Conservation (phyloP, 331 rosid genomes). For the Telfairia occidentalis region DNA sequence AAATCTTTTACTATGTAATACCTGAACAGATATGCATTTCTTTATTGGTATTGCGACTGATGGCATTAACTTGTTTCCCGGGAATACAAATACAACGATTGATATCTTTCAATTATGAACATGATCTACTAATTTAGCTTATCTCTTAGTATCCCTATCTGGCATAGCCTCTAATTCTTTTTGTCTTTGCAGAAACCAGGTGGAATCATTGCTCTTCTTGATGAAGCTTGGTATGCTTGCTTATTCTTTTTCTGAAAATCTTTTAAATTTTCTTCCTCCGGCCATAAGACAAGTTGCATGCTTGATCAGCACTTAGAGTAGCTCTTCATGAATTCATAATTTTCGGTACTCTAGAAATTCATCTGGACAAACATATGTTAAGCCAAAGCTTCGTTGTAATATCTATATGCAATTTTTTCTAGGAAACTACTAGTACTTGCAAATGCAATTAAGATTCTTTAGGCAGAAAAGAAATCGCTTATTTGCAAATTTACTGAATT, state of each 20-base stretch:
- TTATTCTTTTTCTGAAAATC: constrained; percentile 14
- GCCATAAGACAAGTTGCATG: not conserved
- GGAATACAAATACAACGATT: constrained; percentile 4
- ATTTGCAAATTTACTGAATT: not conserved
- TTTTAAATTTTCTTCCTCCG: not conserved
- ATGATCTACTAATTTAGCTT: constrained; percentile 12
- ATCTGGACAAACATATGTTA: not conserved
- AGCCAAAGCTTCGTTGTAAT: not conserved
- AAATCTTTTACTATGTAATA: not conserved
- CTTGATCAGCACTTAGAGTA: not conserved
- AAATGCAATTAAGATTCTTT: not conserved
- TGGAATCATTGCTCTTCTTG: constrained; percentile 77
- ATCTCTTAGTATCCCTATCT: not conserved
- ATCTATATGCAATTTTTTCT: not conserved
- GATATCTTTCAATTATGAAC: not conserved
- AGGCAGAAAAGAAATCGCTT: not conserved
- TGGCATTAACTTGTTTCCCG: not conserved
- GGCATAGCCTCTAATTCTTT: constrained; percentile 6
- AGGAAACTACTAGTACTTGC: not conserved
- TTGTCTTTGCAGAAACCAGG: constrained; percentile 69
- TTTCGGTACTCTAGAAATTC: not conserved
- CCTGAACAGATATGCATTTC: not conserved
- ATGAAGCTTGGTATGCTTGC: constrained; percentile 92
- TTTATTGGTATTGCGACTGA: not conserved
- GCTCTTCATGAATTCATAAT: not conserved